phyloP scores from a whole-genome alignment of 2,329 filamentous ascomycete genomes.

The Exophiala aquamarina region DNA sequence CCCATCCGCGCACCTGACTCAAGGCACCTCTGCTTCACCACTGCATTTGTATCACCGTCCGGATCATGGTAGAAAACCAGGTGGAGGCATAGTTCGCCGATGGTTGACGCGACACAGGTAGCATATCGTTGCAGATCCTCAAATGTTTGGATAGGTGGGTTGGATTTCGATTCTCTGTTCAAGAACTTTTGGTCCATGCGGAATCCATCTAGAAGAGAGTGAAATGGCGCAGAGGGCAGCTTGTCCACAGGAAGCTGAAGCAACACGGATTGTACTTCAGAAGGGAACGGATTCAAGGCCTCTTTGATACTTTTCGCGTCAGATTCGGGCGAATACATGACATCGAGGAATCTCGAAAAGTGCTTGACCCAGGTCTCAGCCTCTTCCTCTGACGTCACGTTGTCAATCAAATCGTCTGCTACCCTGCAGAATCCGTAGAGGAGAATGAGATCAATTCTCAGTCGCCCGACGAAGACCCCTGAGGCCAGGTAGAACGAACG shows the following conservation, averaged over 20 bases:
- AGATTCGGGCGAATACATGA: slow-evolving; percentile 45
- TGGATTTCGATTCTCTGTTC: slow-evolving; percentile 20
- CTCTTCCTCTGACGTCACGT: slow-evolving; percentile 54
- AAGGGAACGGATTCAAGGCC: slow-evolving; percentile 50
- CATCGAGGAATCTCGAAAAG: slow-evolving; percentile 57
- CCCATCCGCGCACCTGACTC: slow-evolving; percentile 66
- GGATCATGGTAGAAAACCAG: slow-evolving; percentile 61
- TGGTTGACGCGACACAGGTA: slow-evolving; percentile 69
- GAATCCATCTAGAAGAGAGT: slow-evolving; percentile 67
- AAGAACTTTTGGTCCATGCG: slow-evolving; percentile 65
- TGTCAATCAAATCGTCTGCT: slow-evolving; percentile 71
- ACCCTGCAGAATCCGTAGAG: slow-evolving; percentile 74
- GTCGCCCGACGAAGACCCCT: slow-evolving; percentile 64
- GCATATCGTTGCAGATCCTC: slow-evolving; percentile 63
- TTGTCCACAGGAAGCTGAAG: slow-evolving; percentile 58
- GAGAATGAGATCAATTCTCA: slow-evolving; percentile 67
- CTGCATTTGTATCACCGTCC: slow-evolving; percentile 29
- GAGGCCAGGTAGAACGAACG: slow-evolving; percentile 73
- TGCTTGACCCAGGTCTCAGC: slow-evolving; percentile 60
- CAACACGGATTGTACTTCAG: slow-evolving; percentile 54
- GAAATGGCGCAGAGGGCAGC: slow-evolving; percentile 60
- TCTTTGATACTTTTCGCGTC: slow-evolving; percentile 29
- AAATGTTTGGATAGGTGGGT: slow-evolving; percentile 60
- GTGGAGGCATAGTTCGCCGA: slow-evolving; percentile 67
- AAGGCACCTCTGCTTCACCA: slow-evolving; percentile 45